Evolutionary conservation across 176 grass and related monocot genomes (phyloP), one percentile per base, ranked within the genome.

Genomic region (Poa annua): DNA sequence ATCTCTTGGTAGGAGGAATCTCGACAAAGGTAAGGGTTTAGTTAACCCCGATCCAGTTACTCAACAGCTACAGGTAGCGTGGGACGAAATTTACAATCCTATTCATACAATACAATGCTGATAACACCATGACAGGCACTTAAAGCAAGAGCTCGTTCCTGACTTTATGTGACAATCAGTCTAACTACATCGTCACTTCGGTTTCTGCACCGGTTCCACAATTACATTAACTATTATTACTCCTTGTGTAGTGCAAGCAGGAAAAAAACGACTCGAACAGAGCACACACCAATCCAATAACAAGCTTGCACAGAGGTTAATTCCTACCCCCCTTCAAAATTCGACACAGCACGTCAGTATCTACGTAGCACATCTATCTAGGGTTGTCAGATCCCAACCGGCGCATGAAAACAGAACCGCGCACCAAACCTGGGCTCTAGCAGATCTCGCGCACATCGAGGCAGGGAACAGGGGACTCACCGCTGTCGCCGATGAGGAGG

Each of bases 401-500:
- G 39, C 17, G 32, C 11, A 12, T 7, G 22, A 17, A 16, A 16
- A 81, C 70, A 52, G 66, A 78, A 19, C 65, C 8, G 54, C 64
- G n/a, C 9, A 71, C 4, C 17, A 7, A 32, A 75, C 15, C 38
- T 11, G 16, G 15, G 9, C 44, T 45, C 42, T 3, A 44, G 42
- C 66, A 86, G 84, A 90, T 90, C 84, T 83, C 66, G 57, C 38
- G 25, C 13, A 38, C 57, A 90, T 83, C 84, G 57, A 51, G 51
- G 29, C 29, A 29, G 29, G 49, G 8, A 10, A 4, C 10, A 6
- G 12, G 45, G 22, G 32, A 68, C 84, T 86, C 84, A 90, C 88
- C 88, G 80, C 88, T 90, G 67, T 90, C 88, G 20, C 88, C 88
- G 67, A 90, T 90, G 74, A 90, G 88, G 36, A 90, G 88, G 26